phyloP scores from a whole-genome alignment of 345 rosid species.

The Schrenkiella parvula region DNA sequence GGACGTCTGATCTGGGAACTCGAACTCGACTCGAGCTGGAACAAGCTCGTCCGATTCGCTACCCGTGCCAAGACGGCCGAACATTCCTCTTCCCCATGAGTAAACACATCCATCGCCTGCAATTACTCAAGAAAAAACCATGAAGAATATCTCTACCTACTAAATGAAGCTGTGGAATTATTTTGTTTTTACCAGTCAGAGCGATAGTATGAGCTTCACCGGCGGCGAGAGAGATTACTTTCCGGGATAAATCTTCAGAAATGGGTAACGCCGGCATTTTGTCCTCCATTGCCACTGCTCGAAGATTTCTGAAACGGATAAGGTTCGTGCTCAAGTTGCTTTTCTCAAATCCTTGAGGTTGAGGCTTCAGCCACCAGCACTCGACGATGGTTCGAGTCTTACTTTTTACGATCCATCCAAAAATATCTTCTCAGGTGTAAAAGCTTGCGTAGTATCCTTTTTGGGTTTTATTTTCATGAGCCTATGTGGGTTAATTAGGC shows the following conservation, averaged over 20 bases:
- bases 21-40: constrained; percentile 51
- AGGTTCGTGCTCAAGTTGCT: neutral
- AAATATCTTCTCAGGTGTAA: too few species aligned
- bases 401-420: too few species aligned
- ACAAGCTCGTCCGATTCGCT: constrained; percentile 63
- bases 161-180: neutral
- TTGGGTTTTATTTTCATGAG: neutral
- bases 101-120: constrained; percentile 76
- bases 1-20: constrained; percentile 12
- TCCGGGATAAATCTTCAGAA: constrained; percentile 40
- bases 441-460: neutral
- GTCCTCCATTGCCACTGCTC: constrained; percentile 40
- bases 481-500: neutral
- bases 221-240: constrained; percentile 49
- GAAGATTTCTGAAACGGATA: constrained; percentile 6
- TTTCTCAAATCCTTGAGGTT: neutral
- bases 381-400: neutral
- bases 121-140: neutral
- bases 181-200: constrained; percentile 49
- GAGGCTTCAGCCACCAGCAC: neutral
- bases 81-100: constrained; percentile 95
- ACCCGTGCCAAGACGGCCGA: constrained; percentile 83
- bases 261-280: neutral
- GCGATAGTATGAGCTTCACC: constrained; percentile 89
- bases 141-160: neutral